Base-by-base conservation (phyloP, 75 land plant genomes). In the Sequoiadendron giganteum region DNA sequence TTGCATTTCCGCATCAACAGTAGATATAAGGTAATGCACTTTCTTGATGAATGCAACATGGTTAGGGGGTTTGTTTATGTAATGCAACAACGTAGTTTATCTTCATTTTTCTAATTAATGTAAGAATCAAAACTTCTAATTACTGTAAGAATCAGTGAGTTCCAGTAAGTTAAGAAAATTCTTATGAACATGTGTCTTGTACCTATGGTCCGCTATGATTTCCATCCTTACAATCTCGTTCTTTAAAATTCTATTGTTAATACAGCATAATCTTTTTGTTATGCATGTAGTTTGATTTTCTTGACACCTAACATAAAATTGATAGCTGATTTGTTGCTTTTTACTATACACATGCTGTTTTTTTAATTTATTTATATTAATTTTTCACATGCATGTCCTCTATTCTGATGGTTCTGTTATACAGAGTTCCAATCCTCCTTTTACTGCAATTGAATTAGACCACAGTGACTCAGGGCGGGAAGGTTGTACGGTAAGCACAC, bases 381-480 rank as follows among this genome's bases (percentile, higher is more conserved):
- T 10, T 10, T 34, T 75, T 75, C 38, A 11, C 77, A 75, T 75
- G 15, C 77, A 75, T 34, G 3, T 34, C 14, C 34, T 75, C 15
- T 34, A 75, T 11, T 30, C 14, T 89, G 78, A 28, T 89, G 25
- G 8, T 36, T 47, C 32, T 90, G 87, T 48, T 61, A 88, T 89
- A 86, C 96, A 98, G 99, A 98, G 96, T 90, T 98, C 99, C 88
- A 94, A 97, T 92, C 99, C 99, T 84, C 99, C 99, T 28, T 98
- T 98, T 88, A 96, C 95, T 34, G 92, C 97, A 85, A 93, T 98
- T 90, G 99, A 98, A 87, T 91, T 98, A 89, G 99, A 98, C 92
- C 99, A 98, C 87, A 98, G 99, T 93, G 99, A 98, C 82, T 97
- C 99, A 81, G 99, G 99, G 85, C 92, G 99, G 86, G 99, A 98